Evolutionary conservation across 192 early-diverging fungal genomes (phyloP), one percentile per base, ranked within the genome.

Genomic region (Pilaira anomala): DNA sequence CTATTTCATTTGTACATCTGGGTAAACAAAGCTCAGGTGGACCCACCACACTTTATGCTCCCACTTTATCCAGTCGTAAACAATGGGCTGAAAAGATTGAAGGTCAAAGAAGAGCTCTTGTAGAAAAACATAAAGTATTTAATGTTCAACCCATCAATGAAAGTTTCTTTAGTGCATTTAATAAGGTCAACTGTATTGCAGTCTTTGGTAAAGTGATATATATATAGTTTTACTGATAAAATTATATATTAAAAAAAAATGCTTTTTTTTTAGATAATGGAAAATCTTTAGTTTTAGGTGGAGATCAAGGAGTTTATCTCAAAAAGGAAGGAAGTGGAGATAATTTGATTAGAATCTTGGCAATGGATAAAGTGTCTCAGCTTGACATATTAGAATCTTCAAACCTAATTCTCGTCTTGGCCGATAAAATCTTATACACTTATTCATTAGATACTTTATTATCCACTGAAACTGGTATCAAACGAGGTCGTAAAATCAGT

Each of bases 31-130:
- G 14, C 19, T 90, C 90, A 5, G 52, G 54, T 7, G 52, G 54
- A 2, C 61, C 62, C 9, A 86, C 87, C 55, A 90, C 89, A 0
- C 71, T 98, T 46, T 89, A 91, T 62, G 91, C 92, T 1, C 73
- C 82, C 12, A 90, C 87, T 54, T 66, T 85, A 24, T 83, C 90
- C 1, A 87, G 85, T 53, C 82, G 90, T 21, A 80, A 82, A 63
- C 82, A 91, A 51, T 98, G 96, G 96, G 76, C 87, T 30, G 86
- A 93, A 54, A 83, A 84, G 48, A 93, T 98, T 56, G 80, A 86
- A 65, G 76, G 79, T 28, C 84, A 90, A 64, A 83, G 81, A 55
- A 52, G 66, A 16, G 48, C 70, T 16, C 33, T 84, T 18, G 67
- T 58, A n/a, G 76, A 76, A 4, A 68, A 76, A 40, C 60, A 78